Evolutionary conservation across 345 rosid genomes (phyloP), one percentile per base, ranked within the genome.

Genomic region (Citrus australasica): DNA sequence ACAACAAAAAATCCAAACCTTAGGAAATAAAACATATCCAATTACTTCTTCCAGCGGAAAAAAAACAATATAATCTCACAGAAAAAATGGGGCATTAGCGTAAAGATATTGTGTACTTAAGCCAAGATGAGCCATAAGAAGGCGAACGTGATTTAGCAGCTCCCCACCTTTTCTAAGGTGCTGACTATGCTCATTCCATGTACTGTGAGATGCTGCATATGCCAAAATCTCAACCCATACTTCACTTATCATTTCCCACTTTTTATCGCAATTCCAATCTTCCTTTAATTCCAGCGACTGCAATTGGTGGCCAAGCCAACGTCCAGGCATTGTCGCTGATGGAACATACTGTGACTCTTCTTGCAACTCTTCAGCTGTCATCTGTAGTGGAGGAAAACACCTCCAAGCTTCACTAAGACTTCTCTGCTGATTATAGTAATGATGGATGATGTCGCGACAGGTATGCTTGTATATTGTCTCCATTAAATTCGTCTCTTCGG

Each of bases 141-240:
- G 77, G 77, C 82, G 78, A 27, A 87, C 84, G 53, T 82, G 83
- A 72, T 71, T 85, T 22, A 85, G 76, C 9, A 85, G 82, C 77
- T 87, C 86, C 3, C 86, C 86, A 17, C 88, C 90, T 73, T 75
- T 64, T 56, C 78, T 75, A 27, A 81, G 80, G 51, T 83, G 86
- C 19, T 78, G 82, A 38, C 69, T 77, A 40, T 87, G 89, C 30
- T 70, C 73, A 7, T 76, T 85, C 32, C 86, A 85, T 22, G 62
- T 53, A 55, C 88, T 9, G 84, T 72, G 48, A 40, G 48, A 40
- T 40, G 48, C 48, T 9, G 48, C 48, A 40, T 40, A 40, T 40
- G 48, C 48, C 40, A 83, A 46, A 78, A 87, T 79, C 67, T 87
- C 90, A 42, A 85, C 78, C 90, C 90, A 87, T n/a, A 83, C 87